Evolutionary conservation across 768 basidiomycete genomes (phyloP), one percentile per base, ranked within the genome.

Genomic region (Tulasnella calospora): DNA sequence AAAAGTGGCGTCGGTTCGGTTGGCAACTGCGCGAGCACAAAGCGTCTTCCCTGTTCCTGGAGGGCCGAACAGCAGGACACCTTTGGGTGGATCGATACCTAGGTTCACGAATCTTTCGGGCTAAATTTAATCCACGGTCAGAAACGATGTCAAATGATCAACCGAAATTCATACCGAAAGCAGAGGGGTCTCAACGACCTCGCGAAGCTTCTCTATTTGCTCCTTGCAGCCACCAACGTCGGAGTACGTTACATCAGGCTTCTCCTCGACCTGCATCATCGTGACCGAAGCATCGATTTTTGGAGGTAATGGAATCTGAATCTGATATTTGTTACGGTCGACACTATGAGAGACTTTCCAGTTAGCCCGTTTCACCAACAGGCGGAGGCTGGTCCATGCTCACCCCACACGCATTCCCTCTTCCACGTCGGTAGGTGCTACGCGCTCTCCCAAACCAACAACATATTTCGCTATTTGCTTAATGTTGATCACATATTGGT

Each of bases 381-480:
- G 21, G 38, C 33, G 12, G 35, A 51, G 23, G 51, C 12, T 9
- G 19, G 44, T 23, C 23, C 51, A 35, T 17, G 87, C 94, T 83
- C 83, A 98, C 97, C 97, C 98, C 55, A 99, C 98, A 76, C 98
- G 92, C 98, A 99, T 99, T n/a, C 98, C 98, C 87, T 99, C 98
- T 84, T 99, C 98, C 75, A 99, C 96, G 86, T 99, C 98, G 2
- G 97, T 98, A 15, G 96, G 94, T 33, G 98, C 94, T 1, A 99
- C 96, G 57, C 95, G 92, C 81, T 99, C 98, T 27, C 96, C 96
- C 6, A 99, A 86, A 27, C 96, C 98, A 61, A 99, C 98, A 13
- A 99, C 98, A 83, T 98, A 99, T 86, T 99, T 99, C 12, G 98
- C 98, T 83, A 99, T 98, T 86, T 99, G 98, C 84, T 98, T 98